Evolutionary conservation across 345 rosid species (phyloP).

Genomic region (Raphanus raphanistrum): DNA sequence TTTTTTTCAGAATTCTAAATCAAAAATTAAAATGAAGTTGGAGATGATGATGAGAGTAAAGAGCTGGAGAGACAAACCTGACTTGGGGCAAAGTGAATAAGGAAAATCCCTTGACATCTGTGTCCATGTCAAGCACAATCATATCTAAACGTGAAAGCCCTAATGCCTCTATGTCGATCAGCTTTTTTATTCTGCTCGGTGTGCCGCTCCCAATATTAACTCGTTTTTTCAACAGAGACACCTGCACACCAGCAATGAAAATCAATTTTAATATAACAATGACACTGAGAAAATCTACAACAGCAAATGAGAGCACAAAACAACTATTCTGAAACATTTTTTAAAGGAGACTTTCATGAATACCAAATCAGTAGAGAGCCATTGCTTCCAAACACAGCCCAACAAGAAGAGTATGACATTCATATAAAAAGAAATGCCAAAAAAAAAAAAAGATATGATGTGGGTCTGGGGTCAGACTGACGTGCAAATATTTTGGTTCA

Average conservation of each 20-base stretch:
- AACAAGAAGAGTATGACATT: constrained; percentile 9
- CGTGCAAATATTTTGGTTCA: constrained; percentile 58
- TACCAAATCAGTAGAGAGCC: not conserved
- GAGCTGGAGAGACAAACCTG: constrained; percentile 48
- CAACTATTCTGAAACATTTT: not conserved
- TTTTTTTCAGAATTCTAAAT: not conserved
- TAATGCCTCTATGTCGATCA: constrained; percentile 72
- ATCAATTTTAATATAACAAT: constrained; percentile 4
- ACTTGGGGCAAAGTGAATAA: constrained; percentile 86
- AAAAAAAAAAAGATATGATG: not conserved
- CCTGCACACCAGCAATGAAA: constrained; percentile 47
- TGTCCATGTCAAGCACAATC: constrained; percentile 61
- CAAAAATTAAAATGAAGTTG: not conserved
- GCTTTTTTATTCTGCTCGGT: constrained; percentile 82
- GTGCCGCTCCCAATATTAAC: constrained; percentile 88
- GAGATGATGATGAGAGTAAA: not conserved
- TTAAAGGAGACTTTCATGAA: not conserved
- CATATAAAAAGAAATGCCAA: not conserved
- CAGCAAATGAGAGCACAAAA: not conserved
- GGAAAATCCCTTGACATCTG: constrained; percentile 79
- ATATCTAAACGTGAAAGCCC: constrained; percentile 70
- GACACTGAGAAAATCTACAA: not conserved
- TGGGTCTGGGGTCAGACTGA: constrained; percentile 56
- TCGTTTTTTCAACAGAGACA: constrained; percentile 61
- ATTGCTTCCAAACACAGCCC: not conserved